Conservation (phyloP, 208 protist genomes). For the Tetramitus jugosus region DNA sequence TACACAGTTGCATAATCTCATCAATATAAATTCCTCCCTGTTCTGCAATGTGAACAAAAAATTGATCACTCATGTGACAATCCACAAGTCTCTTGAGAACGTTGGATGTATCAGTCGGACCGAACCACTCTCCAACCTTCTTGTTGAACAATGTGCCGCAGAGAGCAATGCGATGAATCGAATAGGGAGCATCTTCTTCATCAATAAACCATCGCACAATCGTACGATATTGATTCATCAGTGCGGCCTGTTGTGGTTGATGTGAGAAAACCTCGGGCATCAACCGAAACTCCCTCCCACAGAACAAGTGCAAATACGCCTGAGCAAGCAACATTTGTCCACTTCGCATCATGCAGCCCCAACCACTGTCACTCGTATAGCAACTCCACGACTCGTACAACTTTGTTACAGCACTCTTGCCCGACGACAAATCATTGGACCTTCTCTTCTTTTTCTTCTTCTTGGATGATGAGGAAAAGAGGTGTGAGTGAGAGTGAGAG, state of each 20-base stretch:
- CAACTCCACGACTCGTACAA: no score
- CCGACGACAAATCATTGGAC: no score
- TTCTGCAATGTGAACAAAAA: constrained; percentile 6
- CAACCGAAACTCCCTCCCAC: constrained; percentile 23
- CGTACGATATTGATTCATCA: not conserved
- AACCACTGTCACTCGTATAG: no score
- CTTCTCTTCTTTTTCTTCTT: no score
- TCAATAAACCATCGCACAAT: constrained; percentile 37
- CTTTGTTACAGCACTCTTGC: no score
- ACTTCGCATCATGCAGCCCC: constrained; percentile 76
- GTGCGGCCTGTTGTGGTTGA: not conserved
- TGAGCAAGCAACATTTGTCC: constrained; percentile 69
- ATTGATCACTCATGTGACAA: not conserved
- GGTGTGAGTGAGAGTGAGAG: no score
- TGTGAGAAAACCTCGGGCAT: not conserved
- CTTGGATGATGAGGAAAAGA: no score
- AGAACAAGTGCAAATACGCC: constrained; percentile 44
- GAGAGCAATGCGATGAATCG: constrained; percentile 36
- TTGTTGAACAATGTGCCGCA: constrained; percentile 24
- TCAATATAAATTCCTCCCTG: constrained; percentile 20
- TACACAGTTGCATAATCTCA: not conserved
- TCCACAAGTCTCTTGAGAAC: constrained; percentile 5
- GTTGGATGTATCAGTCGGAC: constrained; percentile 29
- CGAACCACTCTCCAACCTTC: constrained; percentile 42
- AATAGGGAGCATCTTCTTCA: constrained; percentile 26